Evolutionary conservation across 1,284 basidiomycete genomes (phyloP), one percentile per base, ranked within the genome.

Genomic region (Tremellales sp.): DNA sequence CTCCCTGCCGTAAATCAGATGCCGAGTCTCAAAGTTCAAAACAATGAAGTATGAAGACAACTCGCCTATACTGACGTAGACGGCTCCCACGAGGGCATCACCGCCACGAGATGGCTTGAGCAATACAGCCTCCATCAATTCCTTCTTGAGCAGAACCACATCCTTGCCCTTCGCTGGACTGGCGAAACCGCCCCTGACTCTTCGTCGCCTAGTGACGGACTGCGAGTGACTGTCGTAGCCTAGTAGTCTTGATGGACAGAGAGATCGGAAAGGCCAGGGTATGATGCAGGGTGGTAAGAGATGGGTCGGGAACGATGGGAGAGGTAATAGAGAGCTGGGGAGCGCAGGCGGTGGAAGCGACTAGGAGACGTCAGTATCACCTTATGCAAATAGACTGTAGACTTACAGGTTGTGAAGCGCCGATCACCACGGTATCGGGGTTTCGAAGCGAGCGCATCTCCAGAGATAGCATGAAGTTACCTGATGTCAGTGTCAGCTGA

Each of bases 401-500:
- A 52, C 69, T 49, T 48, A 72, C 72, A 4, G 72, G 72, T 42
- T 73, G 72, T 39, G 70, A 54, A 13, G 69, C 68, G 13, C 47
- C 54, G 19, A 68, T 50, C 29, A 73, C 43, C 4, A 51, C 40
- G 1, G 49, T 23, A 13, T 65, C 60, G 7, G 65, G 60, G 17
- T 59, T 51, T 4, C 54, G 48, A 2, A 54, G 39, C 3, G 65
- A 66, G 26, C 65, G 58, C 17, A 74, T 53, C 17, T 75, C 70
- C 2, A 75, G 51, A 10, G 64, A 61, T 19, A 75, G 58, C 73
- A 75, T 75, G 43, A 75, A 75, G 54, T 73, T 75, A 43, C 70
- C 73, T 72, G 11, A 22, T 25, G 23, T 48, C 46, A 49, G 27
- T 17, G 23, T 17, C 12, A 25, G 25, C 29, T 13, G 8, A 22